A percentile compares a stretch with the other conserved stretches of the same genome.
Evolutionary conservation across 352 stramenopile species (phyloP).

Genomic region (Paralagenidium karlingii): DNA sequence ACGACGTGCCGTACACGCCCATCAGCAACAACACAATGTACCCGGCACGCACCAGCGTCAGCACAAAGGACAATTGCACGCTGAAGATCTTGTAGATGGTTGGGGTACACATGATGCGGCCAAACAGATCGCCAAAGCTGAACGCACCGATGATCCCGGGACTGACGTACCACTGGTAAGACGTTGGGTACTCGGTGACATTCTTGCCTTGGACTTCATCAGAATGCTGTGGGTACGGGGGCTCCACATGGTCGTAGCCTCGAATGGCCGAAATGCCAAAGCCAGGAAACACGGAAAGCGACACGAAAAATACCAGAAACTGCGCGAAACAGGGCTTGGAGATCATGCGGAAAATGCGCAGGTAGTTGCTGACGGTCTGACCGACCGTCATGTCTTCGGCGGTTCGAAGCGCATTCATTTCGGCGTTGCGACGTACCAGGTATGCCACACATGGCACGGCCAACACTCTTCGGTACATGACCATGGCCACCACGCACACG

Average conservation of each 20-base stretch:
- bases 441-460: conserved; percentile 30
- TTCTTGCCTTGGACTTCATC: too few species aligned
- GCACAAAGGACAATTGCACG: conserved; percentile 21
- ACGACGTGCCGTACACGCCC: conserved; percentile 26
- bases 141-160: conserved; percentile 39
- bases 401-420: conserved; percentile 12
- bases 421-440: conserved; percentile 32
- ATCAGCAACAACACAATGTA: conserved; percentile 51
- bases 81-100: conserved; percentile 41
- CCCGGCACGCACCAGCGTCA: conserved; percentile 27
- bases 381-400: conserved; percentile 13
- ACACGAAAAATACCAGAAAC: conserved; percentile 50
- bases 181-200: too few species aligned
- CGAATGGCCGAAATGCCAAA: too few species aligned
- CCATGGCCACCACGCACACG: conserved; percentile 26
- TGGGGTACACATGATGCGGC: conserved; percentile 26
- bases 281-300: conserved; percentile 29
- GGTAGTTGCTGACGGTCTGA: conserved; percentile 20
- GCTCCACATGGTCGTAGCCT: conserved; percentile 9
- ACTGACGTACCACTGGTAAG: conserved; percentile 32
- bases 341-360: conserved; percentile 36
- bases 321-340: conserved; percentile 28
- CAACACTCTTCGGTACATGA: conserved; percentile 23
- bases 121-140: conserved; percentile 56
- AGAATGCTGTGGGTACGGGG: too few species aligned